Evolutionary conservation across 2,329 filamentous ascomycete species (phyloP).

Genomic region (Colletotrichum eremochloae): DNA sequence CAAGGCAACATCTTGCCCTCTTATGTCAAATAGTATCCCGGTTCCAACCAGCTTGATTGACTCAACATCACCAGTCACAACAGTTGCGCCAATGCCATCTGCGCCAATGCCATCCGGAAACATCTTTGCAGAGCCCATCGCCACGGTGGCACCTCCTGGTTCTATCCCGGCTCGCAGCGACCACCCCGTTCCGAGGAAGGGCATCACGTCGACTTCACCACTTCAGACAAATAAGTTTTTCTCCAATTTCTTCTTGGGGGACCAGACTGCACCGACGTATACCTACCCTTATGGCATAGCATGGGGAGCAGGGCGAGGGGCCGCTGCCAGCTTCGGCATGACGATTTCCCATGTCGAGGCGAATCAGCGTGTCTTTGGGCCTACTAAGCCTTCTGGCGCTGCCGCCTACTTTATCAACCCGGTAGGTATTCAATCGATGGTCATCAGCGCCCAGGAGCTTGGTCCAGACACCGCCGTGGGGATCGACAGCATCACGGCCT

Average conservation of each 20-base stretch:
- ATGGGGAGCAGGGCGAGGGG: constrained; percentile 75
- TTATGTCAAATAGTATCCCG: constrained; percentile 52
- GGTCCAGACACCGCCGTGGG: constrained; percentile 69
- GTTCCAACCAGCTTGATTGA: constrained; percentile 53
- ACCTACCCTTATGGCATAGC: constrained; percentile 80
- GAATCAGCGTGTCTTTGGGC: constrained; percentile 76
- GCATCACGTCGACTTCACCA: constrained; percentile 62
- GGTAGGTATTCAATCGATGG: constrained; percentile 83
- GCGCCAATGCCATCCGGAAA: constrained; percentile 53
- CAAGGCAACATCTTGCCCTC: constrained; percentile 43
- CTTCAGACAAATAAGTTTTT: constrained; percentile 86
- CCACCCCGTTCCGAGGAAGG: constrained; percentile 70
- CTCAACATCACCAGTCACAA: constrained; percentile 15
- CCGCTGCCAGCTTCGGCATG: constrained; percentile 80
- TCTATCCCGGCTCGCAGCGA: constrained; percentile 63
- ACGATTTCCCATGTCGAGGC: constrained; percentile 80
- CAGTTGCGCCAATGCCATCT: constrained; percentile 16
- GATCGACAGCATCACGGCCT: constrained; percentile 67
- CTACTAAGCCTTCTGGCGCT: constrained; percentile 67
- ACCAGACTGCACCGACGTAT: constrained; percentile 77
- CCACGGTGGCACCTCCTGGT: constrained; percentile 63
- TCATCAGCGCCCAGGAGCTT: constrained; percentile 84
- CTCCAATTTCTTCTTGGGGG: constrained; percentile 82
- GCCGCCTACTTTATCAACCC: constrained; percentile 84
- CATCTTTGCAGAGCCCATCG: constrained; percentile 70